A percentile compares a stretch with the other conserved stretches of the same genome.
These are phyloP conservation scores for Arxiozyma bovina DNA, from an alignment of 1,139 yeast species.

Conservation along the genomic window DNA sequence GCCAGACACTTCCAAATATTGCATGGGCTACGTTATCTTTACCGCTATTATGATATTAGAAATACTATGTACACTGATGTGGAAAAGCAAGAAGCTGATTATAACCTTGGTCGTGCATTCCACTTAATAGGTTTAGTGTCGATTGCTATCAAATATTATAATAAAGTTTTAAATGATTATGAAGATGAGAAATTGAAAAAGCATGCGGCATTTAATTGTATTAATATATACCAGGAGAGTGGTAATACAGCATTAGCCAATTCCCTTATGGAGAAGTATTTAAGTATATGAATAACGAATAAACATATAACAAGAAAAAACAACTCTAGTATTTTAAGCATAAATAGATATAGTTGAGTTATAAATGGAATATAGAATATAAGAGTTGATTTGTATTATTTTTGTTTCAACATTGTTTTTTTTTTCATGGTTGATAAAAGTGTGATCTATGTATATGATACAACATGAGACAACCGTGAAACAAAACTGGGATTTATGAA, in stretches of 20 bases:
- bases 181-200: conserved; percentile 49
- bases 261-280: conserved; percentile 52
- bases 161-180: conserved; percentile 45
- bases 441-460: background rate
- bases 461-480: background rate
- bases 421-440: background rate
- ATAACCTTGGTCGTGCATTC: conserved; percentile 76
- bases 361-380: background rate
- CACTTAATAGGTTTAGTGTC: conserved; percentile 72
- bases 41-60: conserved; percentile 55
- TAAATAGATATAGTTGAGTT: background rate
- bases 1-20: conserved; percentile 80
- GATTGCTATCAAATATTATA: conserved; percentile 65
- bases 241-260: conserved; percentile 65
- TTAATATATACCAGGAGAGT: conserved; percentile 62
- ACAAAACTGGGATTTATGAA: background rate
- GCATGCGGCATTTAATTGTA: conserved; percentile 82
- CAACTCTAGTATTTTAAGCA: background rate
- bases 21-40: conserved; percentile 73
- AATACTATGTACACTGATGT: conserved; percentile 30
- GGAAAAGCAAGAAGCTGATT: conserved; percentile 70
- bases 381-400: background rate
- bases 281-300: conserved; percentile 26
- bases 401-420: background rate
- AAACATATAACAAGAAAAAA: background rate